Evolutionary conservation across 345 rosid genomes (phyloP), one percentile per base, ranked within the genome.

Genomic region (Draba incana): DNA sequence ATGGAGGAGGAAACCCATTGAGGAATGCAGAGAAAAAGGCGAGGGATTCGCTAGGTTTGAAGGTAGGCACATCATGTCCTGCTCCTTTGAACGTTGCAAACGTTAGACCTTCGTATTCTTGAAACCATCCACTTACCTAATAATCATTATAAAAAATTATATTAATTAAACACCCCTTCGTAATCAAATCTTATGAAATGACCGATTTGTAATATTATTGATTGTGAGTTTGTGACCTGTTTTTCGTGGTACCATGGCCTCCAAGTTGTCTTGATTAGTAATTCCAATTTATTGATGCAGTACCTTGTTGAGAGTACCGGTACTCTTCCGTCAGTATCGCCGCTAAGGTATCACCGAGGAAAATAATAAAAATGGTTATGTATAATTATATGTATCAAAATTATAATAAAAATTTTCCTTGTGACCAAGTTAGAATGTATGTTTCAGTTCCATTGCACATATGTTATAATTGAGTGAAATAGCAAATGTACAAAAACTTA

Each of bases 251-350:
- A 92, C 98, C 98, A 92, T 13, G 98, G 93, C 55, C 87, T 79
- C 98, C 96, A 92, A 4, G 86, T 8, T 73, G 77, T 84, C 6
- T 82, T 84, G 70, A 92, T 84, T 11, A 76, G 74, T 49, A 92
- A 57, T 20, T 82, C 84, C 59, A 92, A 25, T 28, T 84, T 44
- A 30, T 60, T 78, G 64, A 92, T 62, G 78, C 93, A 77, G 76
- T 88, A 92, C 57, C 86, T 72, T 31, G 93, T 92, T 13, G 92
- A 80, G 38, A 92, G 79, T 12, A 88, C 88, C 14, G 96, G 88
- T 55, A 92, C 96, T 81, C 96, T 81, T 59, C 96, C 96, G 66
- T 92, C 98, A 24, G 93, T 87, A 68, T 92, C 97, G 49, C 97
- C 97, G 47, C 97, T 91, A 78, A 42, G 1, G 49, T 33, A 67